Base-by-base conservation (phyloP, 2,329 filamentous ascomycete genomes). In the Huntiella abstrusa region DNA sequence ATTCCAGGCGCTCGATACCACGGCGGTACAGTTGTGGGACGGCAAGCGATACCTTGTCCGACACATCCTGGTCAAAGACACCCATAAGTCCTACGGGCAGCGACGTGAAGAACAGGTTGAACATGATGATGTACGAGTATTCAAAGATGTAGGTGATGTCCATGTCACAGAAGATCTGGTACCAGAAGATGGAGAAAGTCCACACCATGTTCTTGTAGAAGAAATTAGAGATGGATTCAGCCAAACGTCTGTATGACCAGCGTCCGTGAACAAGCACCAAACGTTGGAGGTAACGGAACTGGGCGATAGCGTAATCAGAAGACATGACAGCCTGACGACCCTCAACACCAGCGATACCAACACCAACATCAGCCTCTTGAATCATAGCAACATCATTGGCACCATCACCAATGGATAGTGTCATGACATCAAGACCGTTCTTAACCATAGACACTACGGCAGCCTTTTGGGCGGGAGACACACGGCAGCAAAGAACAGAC, bases 141-240 rank as follows among this genome's bases (percentile, higher is more conserved):
- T 98, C 91, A 65, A 92, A 95, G 45, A 95, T 76, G 59, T 95
- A 96, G 40, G 88, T 88, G 61, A 88, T 86, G 65, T 98, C 91
- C 60, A 92, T 95, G 63, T 93, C 81, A 68, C 83, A 85, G 63
- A 82, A 98, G 46, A 94, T 84, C 59, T 92, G 86, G 63, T 83
- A 98, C 88, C 88, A 96, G 71, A 96, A 95, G 49, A 98, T 82
- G 38, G 81, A 75, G 58, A 95, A 88, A 1, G 85, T 91, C 91
- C 91, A 98, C 45, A 96, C 81, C 63, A 98, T 82, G 67, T 96
- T 98, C 80, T 98, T 98, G 75, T 96, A 98, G 69, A 98, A 98
- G 71, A 98, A 98, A 62, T 98, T 98, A 60, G 86, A 85, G 56
- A 92, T 95, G 41, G 80, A 83, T 66, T 98, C 91, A 28, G 81